Conservation (phyloP, 768 basidiomycete species). For the Tricholoma sp. region DNA sequence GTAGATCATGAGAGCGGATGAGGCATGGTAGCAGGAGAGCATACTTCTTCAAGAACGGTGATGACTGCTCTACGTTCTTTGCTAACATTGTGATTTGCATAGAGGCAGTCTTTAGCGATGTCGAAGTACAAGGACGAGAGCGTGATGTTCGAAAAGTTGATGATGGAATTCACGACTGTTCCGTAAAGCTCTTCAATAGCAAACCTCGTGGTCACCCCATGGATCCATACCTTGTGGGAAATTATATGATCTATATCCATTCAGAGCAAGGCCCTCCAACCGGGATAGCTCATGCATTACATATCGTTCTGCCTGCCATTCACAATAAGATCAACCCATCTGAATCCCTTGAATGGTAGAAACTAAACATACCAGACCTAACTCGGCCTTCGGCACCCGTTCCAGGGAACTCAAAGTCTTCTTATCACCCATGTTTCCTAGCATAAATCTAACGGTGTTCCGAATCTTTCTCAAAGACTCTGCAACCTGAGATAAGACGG, state of each 20-base stretch:
- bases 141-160: slow-evolving; percentile 75
- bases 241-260: slow-evolving; percentile 67
- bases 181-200: background rate
- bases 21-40: slow-evolving; percentile 5
- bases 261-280: slow-evolving; percentile 62
- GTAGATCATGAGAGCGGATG: background rate
- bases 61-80: slow-evolving; percentile 58
- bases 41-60: slow-evolving; percentile 67
- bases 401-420: slow-evolving; percentile 23
- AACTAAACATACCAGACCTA: slow-evolving; percentile 56
- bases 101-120: slow-evolving; percentile 84
- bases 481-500: slow-evolving; percentile 65
- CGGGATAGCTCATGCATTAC: slow-evolving; percentile 79
- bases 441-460: slow-evolving; percentile 80
- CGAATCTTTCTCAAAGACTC: slow-evolving; percentile 80
- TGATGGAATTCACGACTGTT: slow-evolving; percentile 66
- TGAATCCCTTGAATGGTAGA: background rate
- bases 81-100: slow-evolving; percentile 55
- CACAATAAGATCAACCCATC: background rate
- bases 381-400: slow-evolving; percentile 37
- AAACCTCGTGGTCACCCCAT: slow-evolving; percentile 2
- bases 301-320: slow-evolving; percentile 69
- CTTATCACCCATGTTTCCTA: slow-evolving; percentile 65
- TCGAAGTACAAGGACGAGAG: slow-evolving; percentile 92
- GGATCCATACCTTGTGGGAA: slow-evolving; percentile 69